These are phyloP conservation scores for Epichloe elymi DNA, from an alignment of 2,329 filamentous ascomycete genomes.

Conservation along the genomic window DNA sequence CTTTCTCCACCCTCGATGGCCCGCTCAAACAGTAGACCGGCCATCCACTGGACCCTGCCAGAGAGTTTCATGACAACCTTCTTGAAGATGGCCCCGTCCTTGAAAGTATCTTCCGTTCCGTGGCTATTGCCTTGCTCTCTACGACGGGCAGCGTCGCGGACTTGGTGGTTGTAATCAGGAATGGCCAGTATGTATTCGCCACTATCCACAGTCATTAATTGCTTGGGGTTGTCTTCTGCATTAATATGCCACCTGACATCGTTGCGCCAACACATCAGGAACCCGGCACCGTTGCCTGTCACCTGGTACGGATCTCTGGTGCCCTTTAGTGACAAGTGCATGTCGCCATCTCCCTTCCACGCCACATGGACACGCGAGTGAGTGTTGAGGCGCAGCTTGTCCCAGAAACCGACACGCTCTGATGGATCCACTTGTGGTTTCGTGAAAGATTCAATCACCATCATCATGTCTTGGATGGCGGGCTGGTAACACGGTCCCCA, in stretches of 20 bases:
- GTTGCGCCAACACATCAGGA: slow-evolving; percentile 97
- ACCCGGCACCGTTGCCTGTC: slow-evolving; percentile 83
- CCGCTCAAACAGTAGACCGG: slow-evolving; percentile 83
- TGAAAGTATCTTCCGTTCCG: slow-evolving; percentile 49
- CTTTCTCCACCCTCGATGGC: slow-evolving; percentile 59
- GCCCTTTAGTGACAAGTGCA: slow-evolving; percentile 85
- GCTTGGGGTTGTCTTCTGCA: slow-evolving; percentile 72
- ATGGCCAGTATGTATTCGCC: slow-evolving; percentile 90
- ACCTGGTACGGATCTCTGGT: slow-evolving; percentile 87
- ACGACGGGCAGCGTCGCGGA: slow-evolving; percentile 47
- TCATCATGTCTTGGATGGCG: slow-evolving; percentile 99
- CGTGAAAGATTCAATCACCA: slow-evolving; percentile 93
- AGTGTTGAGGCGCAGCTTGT: slow-evolving; percentile 89
- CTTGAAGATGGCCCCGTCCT: slow-evolving; percentile 76
- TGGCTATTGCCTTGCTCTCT: slow-evolving; percentile 44
- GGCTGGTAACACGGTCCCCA: slow-evolving; percentile 98
- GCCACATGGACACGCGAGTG: slow-evolving; percentile 80
- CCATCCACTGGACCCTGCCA: slow-evolving; percentile 85
- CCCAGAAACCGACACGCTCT: slow-evolving; percentile 93
- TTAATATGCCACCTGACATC: slow-evolving; percentile 83
- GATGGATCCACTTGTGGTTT: slow-evolving; percentile 91
- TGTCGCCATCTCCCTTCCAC: slow-evolving; percentile 93
- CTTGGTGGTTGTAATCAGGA: slow-evolving; percentile 84
- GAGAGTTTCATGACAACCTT: slow-evolving; percentile 99
- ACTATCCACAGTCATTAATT: slow-evolving; percentile 92